Evolutionary conservation across 2,329 filamentous ascomycete genomes (phyloP), one percentile per base, ranked within the genome.

Genomic region (Apiospora hydei): DNA sequence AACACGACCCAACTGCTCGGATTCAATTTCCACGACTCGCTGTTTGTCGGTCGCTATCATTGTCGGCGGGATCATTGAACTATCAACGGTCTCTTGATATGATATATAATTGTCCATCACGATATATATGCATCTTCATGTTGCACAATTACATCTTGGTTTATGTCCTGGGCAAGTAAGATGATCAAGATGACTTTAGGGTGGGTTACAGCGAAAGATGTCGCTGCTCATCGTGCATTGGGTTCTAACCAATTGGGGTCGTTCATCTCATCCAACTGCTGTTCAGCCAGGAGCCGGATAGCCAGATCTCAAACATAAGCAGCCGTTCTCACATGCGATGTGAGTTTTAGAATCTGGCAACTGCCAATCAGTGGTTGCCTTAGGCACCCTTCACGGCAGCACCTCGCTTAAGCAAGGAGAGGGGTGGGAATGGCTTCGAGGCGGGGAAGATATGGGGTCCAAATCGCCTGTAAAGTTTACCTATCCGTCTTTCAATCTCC

Each of bases 1-100:
- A 10, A 41, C 34, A 64, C 57, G 57, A 64, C 34, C 57, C 57
- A 64, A 64, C 34, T 18, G 57, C 34, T 41, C 34, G 57, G 57
- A 14, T 4, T n/a, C 57, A 64, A 64, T 64, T 64, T 64, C 34
- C 57, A 64, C 57, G 57, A 64, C 57, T 64, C 57, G 34, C 10
- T 13, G 7, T 64, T n/a, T 41, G 57, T 64, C 34, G 57, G 57
- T 64, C 57, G 11, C 21, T 64, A 64, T 64, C 57, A n/a, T 41
- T 38, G 5, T 21, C 16, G 11, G 53, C 53, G 53, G 53, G 21
- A 10, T n/a, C 30, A 7, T 61, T 18, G 53, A 38, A 21, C 53
- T 26, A 38, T 30, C 2, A 61, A 61, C 6, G 11, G 8, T 18
- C 10, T 46, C 0, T 46, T 46, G 44, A 43, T 41, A 41, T 43